Evolutionary conservation across 129 eudicot genomes (phyloP), one percentile per base, ranked within the genome.

Genomic region (Centrapalus pauciflorus): DNA sequence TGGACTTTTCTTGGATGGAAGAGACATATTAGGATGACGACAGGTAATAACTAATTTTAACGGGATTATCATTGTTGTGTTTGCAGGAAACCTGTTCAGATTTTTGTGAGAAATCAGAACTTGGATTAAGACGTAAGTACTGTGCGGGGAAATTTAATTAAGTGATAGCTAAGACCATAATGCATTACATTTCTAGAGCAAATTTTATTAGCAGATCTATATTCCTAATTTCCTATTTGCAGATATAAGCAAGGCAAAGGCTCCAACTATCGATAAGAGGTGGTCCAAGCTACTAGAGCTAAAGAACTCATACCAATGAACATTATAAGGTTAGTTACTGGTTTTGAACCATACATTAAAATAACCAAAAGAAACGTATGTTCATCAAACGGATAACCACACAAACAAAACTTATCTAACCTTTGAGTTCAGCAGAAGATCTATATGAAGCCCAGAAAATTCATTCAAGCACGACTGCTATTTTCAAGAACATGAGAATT

Each of bases 71-170:
- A 3, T 71, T 70, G 52, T 58, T 62, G 64, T 56, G 61, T 55
- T 45, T 72, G 79, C 89, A 90, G 95, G 97, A 87, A 64, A 87
- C 93, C 19, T 90, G 97, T 67, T 90, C 97, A 69, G 90, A 87
- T 28, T 66, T 70, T 38, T 90, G 97, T 38, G 87, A 87, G 56
- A 90, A 84, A 33, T 58, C 90, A 33, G 95, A 90, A 69, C 93
- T 89, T 11, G 75, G 75, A 57, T 41, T 79, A 64, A 81, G 69
- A 8, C 75, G 96, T 89, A 86, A 86, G 95, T 45, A 54, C 26
- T 43, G 74, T 17, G 23, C 27, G 41, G 21, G 38, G 27, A 24
- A 38, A 24, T 19, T 46, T 17, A 19, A 64, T 35, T 35, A 64
- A 65, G 48, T 7, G 33, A 11, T 21, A 6, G 24, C 28, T 23